Evolutionary conservation across 805 yeast genomes (phyloP), one percentile per base, ranked within the genome.

Genomic region (Grigorovia transvaalensis): DNA sequence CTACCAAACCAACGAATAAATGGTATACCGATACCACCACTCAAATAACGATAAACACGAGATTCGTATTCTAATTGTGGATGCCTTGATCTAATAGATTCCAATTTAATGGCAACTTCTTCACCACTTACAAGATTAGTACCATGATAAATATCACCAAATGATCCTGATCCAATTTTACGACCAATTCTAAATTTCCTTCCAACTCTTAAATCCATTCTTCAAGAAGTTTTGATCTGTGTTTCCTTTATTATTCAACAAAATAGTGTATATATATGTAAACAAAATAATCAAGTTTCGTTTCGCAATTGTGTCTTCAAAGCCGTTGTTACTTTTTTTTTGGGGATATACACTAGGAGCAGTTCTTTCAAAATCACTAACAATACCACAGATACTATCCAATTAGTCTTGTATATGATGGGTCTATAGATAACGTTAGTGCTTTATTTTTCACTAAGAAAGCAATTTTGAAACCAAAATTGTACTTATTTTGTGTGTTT

Each of bases 31-130:
- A 93, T 93, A 43, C 99, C 99, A 46, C 99, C 99, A 57, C 96
- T 85, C 50, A 93, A 74, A 3, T 96, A 90, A 65, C 87, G 88
- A 74, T 91, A 93, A 40, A 93, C 99, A 59, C 95, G 84, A 15
- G 98, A 96, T 70, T 93, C 99, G 68, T 91, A 93, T 66, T 91
- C 98, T 59, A 93, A 77, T 71, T 93, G 99, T 1, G 99, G 99
- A 68, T 93, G 99, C 64, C 90, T 86, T 4, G 99, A 96, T 53
- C 85, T 77, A 51, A 88, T 82, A 57, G 87, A 84, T 67, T 93
- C 99, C 56, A 93, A 76, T 69, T 93, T 93, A 74, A 93, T 93
- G 57, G 98, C 99, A 50, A 93, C 97, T 71, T 93, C 96, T 69
- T 93, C 99, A 46, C 98, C 98, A 45, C 95, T 85, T 50, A 93